Evolutionary conservation across 1,139 yeast genomes (phyloP).

Genomic region (Debaryomyces udenii): DNA sequence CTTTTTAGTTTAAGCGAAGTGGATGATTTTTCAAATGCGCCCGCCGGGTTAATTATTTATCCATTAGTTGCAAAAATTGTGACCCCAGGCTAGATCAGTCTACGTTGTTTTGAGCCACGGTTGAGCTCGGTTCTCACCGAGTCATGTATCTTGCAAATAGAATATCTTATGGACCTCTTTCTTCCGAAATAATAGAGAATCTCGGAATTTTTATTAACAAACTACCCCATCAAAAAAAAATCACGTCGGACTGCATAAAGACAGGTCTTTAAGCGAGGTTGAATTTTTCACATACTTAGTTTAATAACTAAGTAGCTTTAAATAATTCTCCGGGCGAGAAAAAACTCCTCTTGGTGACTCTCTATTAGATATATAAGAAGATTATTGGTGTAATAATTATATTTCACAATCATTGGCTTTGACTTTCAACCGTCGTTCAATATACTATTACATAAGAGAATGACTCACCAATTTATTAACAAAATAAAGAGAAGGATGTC

Average conservation of each 20-base stretch:
- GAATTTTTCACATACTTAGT: too few relatives aligned
- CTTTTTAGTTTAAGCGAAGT: slow-evolving; percentile 1
- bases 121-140: too few relatives aligned
- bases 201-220: not conserved
- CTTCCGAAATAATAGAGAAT: not conserved
- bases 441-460: not conserved
- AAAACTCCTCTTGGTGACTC: not conserved
- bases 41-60: slow-evolving; percentile 1
- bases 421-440: too few relatives aligned
- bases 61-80: not conserved
- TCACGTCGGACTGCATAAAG: not conserved
- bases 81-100: too few relatives aligned
- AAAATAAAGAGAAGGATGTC: slow-evolving; percentile 10
- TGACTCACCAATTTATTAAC: slow-evolving; percentile 1
- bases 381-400: too few relatives aligned
- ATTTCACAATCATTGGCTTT: too few relatives aligned
- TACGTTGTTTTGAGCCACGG: too few relatives aligned
- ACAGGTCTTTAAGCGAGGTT: not conserved
- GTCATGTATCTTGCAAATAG: too few relatives aligned
- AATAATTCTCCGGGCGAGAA: not conserved
- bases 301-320: not conserved
- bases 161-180: too few relatives aligned
- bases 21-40: not conserved
- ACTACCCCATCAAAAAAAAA: not conserved
- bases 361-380: not conserved